Conservation (phyloP, 768 basidiomycete genomes). For the Leucocoprinus sp. region DNA sequence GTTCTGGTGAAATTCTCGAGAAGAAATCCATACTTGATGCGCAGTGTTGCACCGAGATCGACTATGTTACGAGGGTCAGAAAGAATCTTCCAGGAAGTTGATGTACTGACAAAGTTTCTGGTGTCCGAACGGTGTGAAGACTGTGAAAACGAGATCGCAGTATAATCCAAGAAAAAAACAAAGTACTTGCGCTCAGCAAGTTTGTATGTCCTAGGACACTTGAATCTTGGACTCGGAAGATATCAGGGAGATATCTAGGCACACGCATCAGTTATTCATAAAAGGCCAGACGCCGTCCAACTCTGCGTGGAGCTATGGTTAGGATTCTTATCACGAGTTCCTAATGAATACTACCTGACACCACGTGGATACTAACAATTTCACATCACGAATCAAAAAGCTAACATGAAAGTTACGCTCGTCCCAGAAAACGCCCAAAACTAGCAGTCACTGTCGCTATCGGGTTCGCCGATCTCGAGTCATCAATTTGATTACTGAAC, state of each 20-base stretch:
- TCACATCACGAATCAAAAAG: no score
- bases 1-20: constrained; percentile 55
- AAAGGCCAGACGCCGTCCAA: constrained; percentile 69
- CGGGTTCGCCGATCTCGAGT: no score
- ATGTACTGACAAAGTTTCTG: constrained; percentile 65
- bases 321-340: no score
- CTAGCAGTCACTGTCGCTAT: no score
- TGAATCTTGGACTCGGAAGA: no score
- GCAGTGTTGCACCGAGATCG: constrained; percentile 61
- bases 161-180: not conserved
- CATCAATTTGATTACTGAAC: no score
- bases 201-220: constrained; percentile 79
- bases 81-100: not conserved
- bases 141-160: constrained; percentile 24
- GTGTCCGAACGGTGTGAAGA: constrained; percentile 85
- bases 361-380: no score
- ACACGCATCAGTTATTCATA: constrained; percentile 75
- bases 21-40: constrained; percentile 74
- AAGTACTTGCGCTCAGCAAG: constrained; percentile 67
- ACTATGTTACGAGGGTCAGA: constrained; percentile 26
- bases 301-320: constrained; percentile 40
- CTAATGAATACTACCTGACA: no score
- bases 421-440: no score
- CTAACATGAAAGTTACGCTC: no score
- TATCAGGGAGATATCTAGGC: no score